Base-by-base conservation (phyloP, 257 asterid species). In the Solanum medicagineum region DNA sequence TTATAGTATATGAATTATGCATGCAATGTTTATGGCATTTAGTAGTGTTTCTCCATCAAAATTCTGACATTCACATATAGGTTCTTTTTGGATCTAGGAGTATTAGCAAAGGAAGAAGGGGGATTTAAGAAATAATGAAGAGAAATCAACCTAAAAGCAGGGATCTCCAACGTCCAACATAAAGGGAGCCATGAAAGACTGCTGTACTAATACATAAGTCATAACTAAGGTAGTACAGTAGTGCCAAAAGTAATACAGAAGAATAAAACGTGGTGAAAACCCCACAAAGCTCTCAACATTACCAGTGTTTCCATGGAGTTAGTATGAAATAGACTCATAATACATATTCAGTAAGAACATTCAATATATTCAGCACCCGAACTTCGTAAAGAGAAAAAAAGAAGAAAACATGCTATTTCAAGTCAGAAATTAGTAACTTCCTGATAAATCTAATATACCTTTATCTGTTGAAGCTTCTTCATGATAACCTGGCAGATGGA, bases 401-500 rank as follows among this genome's bases (percentile, higher is more conserved):
- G 63, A 85, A 68, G 40, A 65, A 19, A 53, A 19, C 54, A 74
- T 32, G 19, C 57, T 16, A 12, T 32, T 32, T 77, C 51, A 54
- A 74, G 44, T 57, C 22, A 4, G 14, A 59, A 55, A 81, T 56
- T 84, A 69, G 81, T 57, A 73, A 47, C 47, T 45, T 56, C 75
- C 26, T 26, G 8, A 10, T 40, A 85, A 85, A 44, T 44, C 79
- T 17, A 84, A 54, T 80, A 85, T 20, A 90, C 93, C 93, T 91
- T 91, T 45, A 90, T 79, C 87, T 90, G 90, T 86, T 90, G 92
- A 86, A 91, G 91, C 89, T 90, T 92, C 84, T 87, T 92, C 93
- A 89, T 86, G 71, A 89, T 88, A 89, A 93, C 91, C 98, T 92
- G 95, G 89, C 87, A 54, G 88, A 89, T 71, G 26, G 40, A 69